Evolutionary conservation across 257 asterid species (phyloP).

Genomic region (Nicotiana knightiana): DNA sequence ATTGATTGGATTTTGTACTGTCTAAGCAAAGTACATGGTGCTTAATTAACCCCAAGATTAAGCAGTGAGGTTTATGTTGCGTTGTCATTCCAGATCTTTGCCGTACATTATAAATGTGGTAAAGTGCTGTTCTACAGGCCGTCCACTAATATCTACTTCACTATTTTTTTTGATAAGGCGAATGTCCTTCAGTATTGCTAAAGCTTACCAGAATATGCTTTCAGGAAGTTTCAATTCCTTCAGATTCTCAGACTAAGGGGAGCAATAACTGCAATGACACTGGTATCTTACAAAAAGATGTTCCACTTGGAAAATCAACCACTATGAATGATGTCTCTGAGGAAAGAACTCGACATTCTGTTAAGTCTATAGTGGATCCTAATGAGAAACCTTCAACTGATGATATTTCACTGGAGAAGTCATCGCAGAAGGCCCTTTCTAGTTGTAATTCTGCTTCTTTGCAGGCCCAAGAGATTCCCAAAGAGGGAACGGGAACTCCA

Average conservation of each 20-base stretch:
- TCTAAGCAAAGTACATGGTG: background rate
- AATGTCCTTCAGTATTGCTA: background rate
- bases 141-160: background rate
- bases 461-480: constrained; percentile 26
- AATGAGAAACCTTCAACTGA: constrained; percentile 26
- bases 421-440: constrained; percentile 13
- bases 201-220: background rate
- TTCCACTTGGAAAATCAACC: constrained; percentile 16
- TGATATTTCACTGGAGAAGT: constrained; percentile 15
- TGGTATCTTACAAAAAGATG: constrained; percentile 18
- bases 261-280: constrained; percentile 15
- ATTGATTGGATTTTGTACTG: background rate
- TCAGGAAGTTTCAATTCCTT: constrained; percentile 38
- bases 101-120: background rate
- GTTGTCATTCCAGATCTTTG: background rate
- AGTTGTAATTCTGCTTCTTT: constrained; percentile 13
- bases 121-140: background rate
- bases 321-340: constrained; percentile 18
- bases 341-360: constrained; percentile 15
- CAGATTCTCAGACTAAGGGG: constrained; percentile 27
- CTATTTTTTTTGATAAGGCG: no score
- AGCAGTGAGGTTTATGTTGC: background rate
- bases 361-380: constrained; percentile 25
- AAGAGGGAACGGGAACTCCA: constrained; percentile 23
- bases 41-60: background rate